These are phyloP conservation scores for Fragilaria radians DNA, from an alignment of 108 stramenopile species.

Conservation along the genomic window DNA sequence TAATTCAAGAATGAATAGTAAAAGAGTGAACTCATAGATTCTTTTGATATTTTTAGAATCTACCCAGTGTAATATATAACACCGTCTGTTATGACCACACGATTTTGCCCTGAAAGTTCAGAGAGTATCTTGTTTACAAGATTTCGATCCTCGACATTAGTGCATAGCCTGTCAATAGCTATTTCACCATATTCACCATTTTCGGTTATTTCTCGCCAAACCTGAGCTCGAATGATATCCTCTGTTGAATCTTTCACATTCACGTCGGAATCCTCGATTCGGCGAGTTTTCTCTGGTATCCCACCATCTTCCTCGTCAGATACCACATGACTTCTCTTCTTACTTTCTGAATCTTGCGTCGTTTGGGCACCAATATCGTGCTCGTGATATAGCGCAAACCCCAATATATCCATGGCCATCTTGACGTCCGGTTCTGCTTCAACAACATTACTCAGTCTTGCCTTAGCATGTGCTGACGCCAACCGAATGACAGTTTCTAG, in stretches of 20 bases:
- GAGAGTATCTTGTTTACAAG: slow-evolving; percentile 30
- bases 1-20: too few relatives aligned
- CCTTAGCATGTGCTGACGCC: slow-evolving; percentile 96
- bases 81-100: slow-evolving; percentile 45
- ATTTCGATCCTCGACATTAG: slow-evolving; percentile 37
- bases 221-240: slow-evolving; percentile 15
- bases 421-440: slow-evolving; percentile 73
- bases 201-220: slow-evolving; percentile 37
- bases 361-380: slow-evolving; percentile 20
- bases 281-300: too few relatives aligned
- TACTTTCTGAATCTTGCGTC: background rate
- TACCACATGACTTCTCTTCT: background rate
- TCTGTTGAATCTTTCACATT: background rate
- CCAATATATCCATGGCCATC: slow-evolving; percentile 78
- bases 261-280: slow-evolving; percentile 2
- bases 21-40: too few relatives aligned
- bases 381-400: slow-evolving; percentile 87
- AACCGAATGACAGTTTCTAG: slow-evolving; percentile 98
- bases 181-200: slow-evolving; percentile 34
- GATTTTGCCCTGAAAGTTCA: slow-evolving; percentile 43
- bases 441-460: slow-evolving; percentile 54
- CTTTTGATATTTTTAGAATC: background rate
- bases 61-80: slow-evolving; percentile 2
- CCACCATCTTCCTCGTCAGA: slow-evolving; percentile 7
- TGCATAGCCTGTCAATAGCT: slow-evolving; percentile 39